These are phyloP conservation scores for Penicillium canescens DNA, from an alignment of 495 filamentous ascomycete genomes.

Conservation along the genomic window DNA sequence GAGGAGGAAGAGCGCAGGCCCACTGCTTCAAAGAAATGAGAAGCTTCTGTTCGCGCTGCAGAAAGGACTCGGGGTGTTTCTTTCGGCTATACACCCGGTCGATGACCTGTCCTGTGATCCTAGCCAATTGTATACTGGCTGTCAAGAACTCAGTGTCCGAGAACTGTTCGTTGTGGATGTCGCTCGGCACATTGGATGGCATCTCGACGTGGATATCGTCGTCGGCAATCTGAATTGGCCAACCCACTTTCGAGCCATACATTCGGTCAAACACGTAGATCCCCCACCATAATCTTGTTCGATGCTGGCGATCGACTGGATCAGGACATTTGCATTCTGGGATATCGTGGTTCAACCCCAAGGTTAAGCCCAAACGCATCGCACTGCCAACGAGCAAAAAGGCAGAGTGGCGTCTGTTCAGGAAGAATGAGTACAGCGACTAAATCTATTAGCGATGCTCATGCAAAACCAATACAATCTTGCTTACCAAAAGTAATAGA, in stretches of 20 bases:
- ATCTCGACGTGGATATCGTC: conserved; percentile 35
- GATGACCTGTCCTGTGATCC: conserved; percentile 24
- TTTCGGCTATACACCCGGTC: conserved; percentile 31
- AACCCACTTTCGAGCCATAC: conserved; percentile 32
- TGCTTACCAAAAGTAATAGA: conserved; percentile 25
- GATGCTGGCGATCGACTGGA: conserved; percentile 27
- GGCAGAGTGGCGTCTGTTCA: conserved; percentile 34
- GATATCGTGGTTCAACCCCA: conserved; percentile 36
- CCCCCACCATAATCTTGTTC: conserved; percentile 33
- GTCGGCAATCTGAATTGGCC: conserved; percentile 29
- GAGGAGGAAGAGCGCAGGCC: conserved; percentile 26
- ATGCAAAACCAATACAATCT: background rate
- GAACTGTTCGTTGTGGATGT: conserved; percentile 20
- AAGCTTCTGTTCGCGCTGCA: conserved; percentile 31
- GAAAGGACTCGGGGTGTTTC: conserved; percentile 20
- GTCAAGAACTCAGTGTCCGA: conserved; percentile 25
- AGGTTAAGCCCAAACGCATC: conserved; percentile 26
- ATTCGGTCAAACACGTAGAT: conserved; percentile 38
- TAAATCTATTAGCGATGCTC: conserved; percentile 6
- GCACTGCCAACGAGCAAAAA: conserved; percentile 31
- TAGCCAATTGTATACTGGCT: conserved; percentile 22
- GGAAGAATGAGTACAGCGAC: conserved; percentile 33
- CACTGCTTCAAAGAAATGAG: conserved; percentile 30
- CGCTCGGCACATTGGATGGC: conserved; percentile 18
- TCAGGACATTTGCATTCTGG: conserved; percentile 28